Conservation (phyloP, 768 basidiomycete genomes). For the Kwoniella dendrophila region DNA sequence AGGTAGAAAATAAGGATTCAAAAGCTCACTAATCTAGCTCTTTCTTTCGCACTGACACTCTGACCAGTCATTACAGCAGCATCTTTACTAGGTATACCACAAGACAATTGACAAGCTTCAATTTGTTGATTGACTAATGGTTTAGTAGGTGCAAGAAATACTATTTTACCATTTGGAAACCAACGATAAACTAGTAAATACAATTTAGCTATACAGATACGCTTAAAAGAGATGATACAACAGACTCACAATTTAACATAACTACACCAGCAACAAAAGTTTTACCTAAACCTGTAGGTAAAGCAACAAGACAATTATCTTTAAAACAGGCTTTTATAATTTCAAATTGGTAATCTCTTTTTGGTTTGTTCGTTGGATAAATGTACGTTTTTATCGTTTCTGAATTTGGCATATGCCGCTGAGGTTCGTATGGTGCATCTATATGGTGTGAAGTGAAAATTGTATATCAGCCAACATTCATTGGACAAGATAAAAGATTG, state of each 20-base stretch:
- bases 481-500: background rate
- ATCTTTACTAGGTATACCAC: conserved; percentile 86
- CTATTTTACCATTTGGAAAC: conserved; percentile 61
- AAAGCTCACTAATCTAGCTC: conserved; percentile 29
- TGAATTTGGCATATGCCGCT: conserved; percentile 43
- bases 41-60: conserved; percentile 35
- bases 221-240: too few relatives aligned
- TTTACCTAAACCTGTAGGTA: conserved; percentile 96
- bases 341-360: conserved; percentile 92
- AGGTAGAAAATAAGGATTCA: background rate
- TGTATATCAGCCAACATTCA: background rate
- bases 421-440: conserved; percentile 42
- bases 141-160: conserved; percentile 95
- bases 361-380: conserved; percentile 82
- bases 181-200: conserved; percentile 55
- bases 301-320: conserved; percentile 88
- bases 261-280: conserved; percentile 96
- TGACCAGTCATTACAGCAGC: conserved; percentile 85
- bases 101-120: conserved; percentile 85
- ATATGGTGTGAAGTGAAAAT: too few relatives aligned
- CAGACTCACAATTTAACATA: conserved; percentile 82
- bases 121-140: conserved; percentile 95
- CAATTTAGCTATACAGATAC: too few relatives aligned
- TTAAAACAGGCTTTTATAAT: conserved; percentile 82
- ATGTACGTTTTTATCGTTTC: conserved; percentile 71